Base-by-base conservation (phyloP, 768 basidiomycete genomes). In the Lanmaoa pseudosensibilis region DNA sequence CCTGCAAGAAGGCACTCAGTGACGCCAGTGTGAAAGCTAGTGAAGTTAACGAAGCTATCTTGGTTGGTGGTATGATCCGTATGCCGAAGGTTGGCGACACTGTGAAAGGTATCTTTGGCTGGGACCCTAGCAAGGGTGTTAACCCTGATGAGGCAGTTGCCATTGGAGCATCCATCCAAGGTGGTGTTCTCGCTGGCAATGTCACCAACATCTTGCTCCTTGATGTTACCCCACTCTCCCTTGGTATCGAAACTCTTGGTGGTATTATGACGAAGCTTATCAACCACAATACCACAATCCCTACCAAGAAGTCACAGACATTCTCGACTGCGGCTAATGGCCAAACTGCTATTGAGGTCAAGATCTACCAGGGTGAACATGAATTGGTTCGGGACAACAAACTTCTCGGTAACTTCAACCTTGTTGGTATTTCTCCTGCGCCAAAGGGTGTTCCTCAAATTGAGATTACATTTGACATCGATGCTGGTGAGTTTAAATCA, bases 221-320 rank as follows among this genome's bases (percentile, higher is more conserved):
- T 38, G 94, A 96, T 64, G 94, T 96, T 40, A 96, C 94, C n/a
- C 94, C 94, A 33, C 82, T 98, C 1, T 99, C 96, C 1, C 90
- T 98, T 62, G 85, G 85, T 78, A 94, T 94, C 52, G 94, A 97
- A 78, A 98, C 96, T 12, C 92, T 98, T 60, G 95, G 97, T 63
- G 97, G 97, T 69, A 98, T 98, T 76, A 98, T 99, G 93, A 98
- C 96, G 62, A 96, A 98, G 76, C 85, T 99, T 43, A 99, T 99
- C 77, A 88, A 82, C 69, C 90, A 97, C 57, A 99, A 99, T 80
- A 99, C 97, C 12, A 98, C 97, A 55, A 98, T 98, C 75, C 97
- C 97, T 5, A 98, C 96, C 64, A 99, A 99, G 83, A 99, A 99
- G 84, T 94, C 93, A 0, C 95, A 98, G 74, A 90, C 89, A 43